phyloP scores from a whole-genome alignment of 352 stramenopile genomes.

The Phytopythium chamaehyphon region DNA sequence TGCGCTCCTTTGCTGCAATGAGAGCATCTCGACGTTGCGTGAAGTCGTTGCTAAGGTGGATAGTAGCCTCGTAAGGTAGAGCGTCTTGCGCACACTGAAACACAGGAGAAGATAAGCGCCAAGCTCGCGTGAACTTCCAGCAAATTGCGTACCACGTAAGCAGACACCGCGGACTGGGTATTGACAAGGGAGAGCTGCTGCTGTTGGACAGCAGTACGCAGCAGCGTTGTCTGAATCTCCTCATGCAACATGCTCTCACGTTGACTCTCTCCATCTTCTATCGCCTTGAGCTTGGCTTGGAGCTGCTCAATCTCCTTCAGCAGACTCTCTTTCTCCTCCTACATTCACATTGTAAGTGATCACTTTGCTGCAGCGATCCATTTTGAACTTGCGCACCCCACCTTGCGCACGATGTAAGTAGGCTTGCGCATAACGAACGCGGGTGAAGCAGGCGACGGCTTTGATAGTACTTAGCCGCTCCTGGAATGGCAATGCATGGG shows the following conservation, averaged over 20 bases:
- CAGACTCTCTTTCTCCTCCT: slow-evolving; percentile 21
- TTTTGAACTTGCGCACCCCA: neutral
- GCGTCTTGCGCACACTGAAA: neutral
- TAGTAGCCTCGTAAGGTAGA: slow-evolving; percentile 18
- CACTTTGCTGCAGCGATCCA: too few relatives aligned
- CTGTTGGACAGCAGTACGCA: too few relatives aligned
- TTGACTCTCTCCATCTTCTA: neutral
- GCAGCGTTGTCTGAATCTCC: neutral
- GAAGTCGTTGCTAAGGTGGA: slow-evolving; percentile 21
- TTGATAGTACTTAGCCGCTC: too few relatives aligned
- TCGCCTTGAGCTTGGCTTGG: slow-evolving; percentile 1
- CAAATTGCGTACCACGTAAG: neutral
- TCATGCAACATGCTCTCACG: slow-evolving; percentile 3
- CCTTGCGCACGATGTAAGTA: slow-evolving; percentile 6
- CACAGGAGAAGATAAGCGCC: too few relatives aligned
- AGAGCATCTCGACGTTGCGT: slow-evolving; percentile 25
- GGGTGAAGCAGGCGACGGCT: too few relatives aligned
- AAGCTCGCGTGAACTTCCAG: too few relatives aligned
- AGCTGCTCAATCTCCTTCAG: slow-evolving; percentile 15
- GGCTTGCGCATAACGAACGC: slow-evolving; percentile 2
- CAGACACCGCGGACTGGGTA: too few relatives aligned
- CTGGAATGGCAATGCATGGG: too few relatives aligned
- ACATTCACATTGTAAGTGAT: neutral
- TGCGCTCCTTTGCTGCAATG: slow-evolving; percentile 18
- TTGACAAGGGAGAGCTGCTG: too few relatives aligned